These are phyloP conservation scores for Sporisorium graminicola DNA, from an alignment of 1,284 basidiomycete genomes.

Conservation along the genomic window DNA sequence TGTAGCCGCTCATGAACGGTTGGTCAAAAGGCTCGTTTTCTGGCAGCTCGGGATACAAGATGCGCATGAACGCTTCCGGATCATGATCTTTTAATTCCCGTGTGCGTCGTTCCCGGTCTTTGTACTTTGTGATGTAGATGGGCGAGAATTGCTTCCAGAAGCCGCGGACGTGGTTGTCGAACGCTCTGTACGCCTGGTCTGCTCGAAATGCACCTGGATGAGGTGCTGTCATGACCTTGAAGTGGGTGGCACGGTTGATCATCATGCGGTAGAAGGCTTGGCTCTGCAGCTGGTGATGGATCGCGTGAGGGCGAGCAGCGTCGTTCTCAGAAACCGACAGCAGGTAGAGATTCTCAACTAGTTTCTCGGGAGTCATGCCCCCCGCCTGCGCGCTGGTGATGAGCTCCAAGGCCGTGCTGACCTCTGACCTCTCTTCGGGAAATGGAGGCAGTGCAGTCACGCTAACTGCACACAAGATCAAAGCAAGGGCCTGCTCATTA, in stretches of 20 bases:
- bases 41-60: not conserved
- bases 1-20: not conserved
- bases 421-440: conserved; percentile 3
- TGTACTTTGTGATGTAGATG: not conserved
- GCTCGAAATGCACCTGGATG: not conserved
- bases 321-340: conserved; percentile 12
- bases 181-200: not conserved
- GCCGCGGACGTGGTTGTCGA: not conserved
- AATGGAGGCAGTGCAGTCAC: not conserved
- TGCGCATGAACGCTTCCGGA: not conserved
- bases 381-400: not conserved
- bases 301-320: not conserved
- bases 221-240: not conserved
- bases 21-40: no score
- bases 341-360: conserved; percentile 1
- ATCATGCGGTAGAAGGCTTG: conserved; percentile 34
- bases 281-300: conserved; percentile 16
- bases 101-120: not conserved
- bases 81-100: not conserved
- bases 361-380: not conserved
- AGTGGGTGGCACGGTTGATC: conserved; percentile 3
- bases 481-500: not conserved
- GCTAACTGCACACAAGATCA: not conserved
- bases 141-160: not conserved
- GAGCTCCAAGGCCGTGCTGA: not conserved